Conservation (phyloP, 2,329 filamentous ascomycete species). For the Microsporum canis region DNA sequence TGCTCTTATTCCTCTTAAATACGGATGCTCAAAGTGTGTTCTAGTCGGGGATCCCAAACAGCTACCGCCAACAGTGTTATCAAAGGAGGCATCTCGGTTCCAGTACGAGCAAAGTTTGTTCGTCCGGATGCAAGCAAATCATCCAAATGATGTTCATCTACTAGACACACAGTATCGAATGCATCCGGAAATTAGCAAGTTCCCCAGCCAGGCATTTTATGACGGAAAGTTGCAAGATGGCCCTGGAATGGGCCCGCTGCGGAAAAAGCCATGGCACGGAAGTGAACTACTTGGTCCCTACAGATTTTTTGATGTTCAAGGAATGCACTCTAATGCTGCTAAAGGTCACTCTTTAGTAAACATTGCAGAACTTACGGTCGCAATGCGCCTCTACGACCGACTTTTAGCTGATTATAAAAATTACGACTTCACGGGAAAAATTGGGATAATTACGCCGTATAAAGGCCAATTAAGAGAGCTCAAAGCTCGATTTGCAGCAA, state of each 20-base stretch:
- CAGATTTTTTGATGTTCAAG: constrained; percentile 92
- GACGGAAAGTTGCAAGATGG: constrained; percentile 79
- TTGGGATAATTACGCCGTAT: constrained; percentile 96
- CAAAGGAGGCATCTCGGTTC: constrained; percentile 79
- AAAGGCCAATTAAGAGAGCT: constrained; percentile 82
- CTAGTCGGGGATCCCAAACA: constrained; percentile 97
- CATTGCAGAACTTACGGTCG: constrained; percentile 71
- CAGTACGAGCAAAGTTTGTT: constrained; percentile 98
- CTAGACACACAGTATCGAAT: constrained; percentile 98
- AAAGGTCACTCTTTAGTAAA: constrained; percentile 88
- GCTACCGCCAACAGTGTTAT: constrained; percentile 87
- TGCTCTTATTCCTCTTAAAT: constrained; percentile 91
- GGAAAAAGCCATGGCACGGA: constrained; percentile 73
- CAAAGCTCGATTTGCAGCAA: constrained; percentile 58
- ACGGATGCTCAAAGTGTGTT: constrained; percentile 92
- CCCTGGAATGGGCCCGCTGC: constrained; percentile 63
- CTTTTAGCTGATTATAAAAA: constrained; percentile 60
- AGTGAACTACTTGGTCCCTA: constrained; percentile 77
- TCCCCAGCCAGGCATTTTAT: constrained; percentile 87
- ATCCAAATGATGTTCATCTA: constrained; percentile 76
- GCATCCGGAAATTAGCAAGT: constrained; percentile 91
- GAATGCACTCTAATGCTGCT: constrained; percentile 68
- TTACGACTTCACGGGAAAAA: constrained; percentile 65
- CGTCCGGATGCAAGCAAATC: constrained; percentile 92
- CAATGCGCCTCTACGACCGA: constrained; percentile 71